Evolutionary conservation across 495 filamentous ascomycete species (phyloP), one percentile per base, ranked within the genome.

Genomic region (Tuber calosporum): DNA sequence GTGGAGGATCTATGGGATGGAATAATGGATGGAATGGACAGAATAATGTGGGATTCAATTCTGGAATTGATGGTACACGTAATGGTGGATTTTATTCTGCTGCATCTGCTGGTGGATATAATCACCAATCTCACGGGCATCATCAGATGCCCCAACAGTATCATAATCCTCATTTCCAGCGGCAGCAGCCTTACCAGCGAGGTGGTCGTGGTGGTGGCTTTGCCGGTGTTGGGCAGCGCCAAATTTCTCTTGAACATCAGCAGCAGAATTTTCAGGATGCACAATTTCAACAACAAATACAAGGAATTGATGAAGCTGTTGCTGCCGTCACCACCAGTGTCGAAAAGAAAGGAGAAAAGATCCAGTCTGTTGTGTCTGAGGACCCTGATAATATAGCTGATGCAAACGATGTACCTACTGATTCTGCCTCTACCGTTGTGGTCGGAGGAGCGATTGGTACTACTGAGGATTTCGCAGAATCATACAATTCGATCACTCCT

Each of bases 61-160:
- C 86, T 91, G 89, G 90, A 92, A 92, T 89, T 88, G 89, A 88
- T 89, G 80, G 77, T 72, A 81, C 71, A 74, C 80, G 80, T 79
- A 81, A 81, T 79, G 79, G 75, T 80, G 80, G 80, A 79, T 81
- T 79, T 81, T 79, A 81, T 81, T 79, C 79, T 75, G 69, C 81
- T 79, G 81, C 82, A 69, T 78, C 79, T 81, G 70, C 79, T 79
- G 83, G 80, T 83, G 81, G 77, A 78, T 81, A 83, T 79, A 82
- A 75, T 81, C 79, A 82, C 71, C 76, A 82, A 79, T 77, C 76
- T 74, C 78, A 79, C 71, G 83, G 81, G 74, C 79, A 77, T 78
- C 72, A 79, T 76, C 81, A 84, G 74, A 77, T 79, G 79, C 69
- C 83, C 77, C 77, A 70, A 71, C 82, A 83, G 72, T 82, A 81